A percentile compares a stretch with the other conserved stretches of the same genome.
These are phyloP conservation scores for Leccinum sublutescens DNA, from an alignment of 768 basidiomycete genomes.

Conservation along the genomic window DNA sequence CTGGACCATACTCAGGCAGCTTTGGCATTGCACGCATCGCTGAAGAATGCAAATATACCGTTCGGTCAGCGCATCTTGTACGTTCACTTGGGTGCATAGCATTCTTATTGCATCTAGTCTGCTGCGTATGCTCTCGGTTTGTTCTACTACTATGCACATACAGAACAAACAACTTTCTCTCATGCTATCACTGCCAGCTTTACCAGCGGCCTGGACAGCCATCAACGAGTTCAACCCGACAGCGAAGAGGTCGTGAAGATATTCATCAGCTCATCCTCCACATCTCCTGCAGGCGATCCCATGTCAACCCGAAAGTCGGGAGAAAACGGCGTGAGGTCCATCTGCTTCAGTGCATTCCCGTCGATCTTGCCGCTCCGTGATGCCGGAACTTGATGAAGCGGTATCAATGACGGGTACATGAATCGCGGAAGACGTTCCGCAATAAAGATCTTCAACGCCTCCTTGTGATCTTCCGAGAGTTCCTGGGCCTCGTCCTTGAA, in stretches of 20 bases:
- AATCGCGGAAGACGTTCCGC: constrained; percentile 32
- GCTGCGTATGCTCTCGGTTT: background rate
- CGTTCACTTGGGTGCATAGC: background rate
- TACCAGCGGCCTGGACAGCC: constrained; percentile 23
- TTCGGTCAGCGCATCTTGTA: background rate
- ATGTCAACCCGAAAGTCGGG: constrained; percentile 24
- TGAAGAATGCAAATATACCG: background rate
- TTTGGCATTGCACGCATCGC: background rate
- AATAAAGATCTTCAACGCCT: constrained; percentile 25
- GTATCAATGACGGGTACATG: constrained; percentile 32
- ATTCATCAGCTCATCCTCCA: constrained; percentile 25
- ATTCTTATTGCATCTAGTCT: background rate
- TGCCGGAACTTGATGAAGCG: constrained; percentile 23
- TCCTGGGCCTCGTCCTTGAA: constrained; percentile 13
- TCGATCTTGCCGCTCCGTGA: constrained; percentile 32
- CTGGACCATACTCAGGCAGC: background rate
- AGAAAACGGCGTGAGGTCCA: constrained; percentile 24
- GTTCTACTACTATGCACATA: background rate
- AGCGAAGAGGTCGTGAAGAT: constrained; percentile 33
- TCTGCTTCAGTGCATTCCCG: constrained; percentile 26
- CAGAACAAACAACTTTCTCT: too few species aligned
- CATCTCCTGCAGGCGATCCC: constrained; percentile 26
- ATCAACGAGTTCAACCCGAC: constrained; percentile 32
- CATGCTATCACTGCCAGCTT: too few species aligned
- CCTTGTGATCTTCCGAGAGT: constrained; percentile 20